Evolutionary conservation across 768 basidiomycete species (phyloP), one percentile per base, ranked within the genome.

Genomic region (Hypsizygus marmoreus): DNA sequence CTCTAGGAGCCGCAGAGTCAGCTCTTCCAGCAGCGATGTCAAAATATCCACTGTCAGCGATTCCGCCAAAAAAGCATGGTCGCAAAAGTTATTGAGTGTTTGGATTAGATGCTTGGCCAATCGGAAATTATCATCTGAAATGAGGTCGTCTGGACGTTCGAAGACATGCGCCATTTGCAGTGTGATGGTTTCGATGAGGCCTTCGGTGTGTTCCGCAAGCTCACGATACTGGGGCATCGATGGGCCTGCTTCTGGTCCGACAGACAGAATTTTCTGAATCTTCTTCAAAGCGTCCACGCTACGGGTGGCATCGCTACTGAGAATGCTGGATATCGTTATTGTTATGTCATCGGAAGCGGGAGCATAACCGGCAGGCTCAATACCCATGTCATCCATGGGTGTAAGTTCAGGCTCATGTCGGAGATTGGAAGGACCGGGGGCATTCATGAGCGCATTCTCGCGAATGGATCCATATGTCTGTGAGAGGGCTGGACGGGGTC

Each of bases 21-120:
- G 70, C 67, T 97, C 94, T 58, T 94, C 91, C 45, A 98, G 72
- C n/a, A 99, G 69, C 1, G 86, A 81, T 8, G 88, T 90, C 49
- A 98, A 67, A 39, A 90, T 89, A 46, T 88, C 86, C 31, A 92
- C 84, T 0, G 89, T 88, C 45, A 98, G 63, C 6, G 89, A 90
- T 62, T 94, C 89, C 9, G 93, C 91, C 37, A 99, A 77, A 51
- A 90, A 79, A 5, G 83, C 68, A 62, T 95, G 91, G 59, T 97
- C 94, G 58, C 94, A 95, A 63, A 97, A 93, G 19, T 89, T 88
- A 57, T 95, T 94, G 22, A 97, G 79, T 0, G 95, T 95, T 65
- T 97, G 95, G 51, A 98, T 95, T 42, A 98, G 80, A 65, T 98
- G 97, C 67, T 99, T 99, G 36, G 95, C 92, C 7, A 99, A 74